These are phyloP conservation scores for Coemansia sp. DNA, from an alignment of 192 early-diverging fungal species.

Conservation along the genomic window DNA sequence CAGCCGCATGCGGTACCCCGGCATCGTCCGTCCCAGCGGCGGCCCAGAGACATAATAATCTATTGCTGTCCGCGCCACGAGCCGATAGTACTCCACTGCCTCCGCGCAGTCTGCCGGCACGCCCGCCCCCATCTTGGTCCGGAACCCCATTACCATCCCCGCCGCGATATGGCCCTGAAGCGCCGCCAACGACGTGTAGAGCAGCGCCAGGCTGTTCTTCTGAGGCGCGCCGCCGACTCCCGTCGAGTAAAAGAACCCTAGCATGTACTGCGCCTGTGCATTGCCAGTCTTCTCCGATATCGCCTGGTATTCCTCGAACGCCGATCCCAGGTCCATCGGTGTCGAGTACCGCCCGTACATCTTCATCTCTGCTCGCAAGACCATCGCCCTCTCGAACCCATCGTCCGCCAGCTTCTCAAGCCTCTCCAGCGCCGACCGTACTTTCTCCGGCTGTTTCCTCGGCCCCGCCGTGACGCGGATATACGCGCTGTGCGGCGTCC, in stretches of 20 bases:
- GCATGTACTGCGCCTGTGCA: slow-evolving; percentile 80
- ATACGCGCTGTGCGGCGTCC: neutral
- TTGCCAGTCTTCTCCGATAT: slow-evolving; percentile 69
- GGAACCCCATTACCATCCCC: slow-evolving; percentile 82
- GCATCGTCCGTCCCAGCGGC: slow-evolving; percentile 75
- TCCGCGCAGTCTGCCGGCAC: slow-evolving; percentile 73
- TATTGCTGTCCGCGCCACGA: slow-evolving; percentile 75
- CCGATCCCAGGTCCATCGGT: slow-evolving; percentile 56
- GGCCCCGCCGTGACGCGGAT: neutral
- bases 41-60: slow-evolving; percentile 68
- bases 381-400: slow-evolving; percentile 57
- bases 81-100: slow-evolving; percentile 72
- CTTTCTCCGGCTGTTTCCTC: slow-evolving; percentile 1
- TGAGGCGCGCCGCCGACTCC: slow-evolving; percentile 64
- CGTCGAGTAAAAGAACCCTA: slow-evolving; percentile 89
- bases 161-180: slow-evolving; percentile 68
- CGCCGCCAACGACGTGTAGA: slow-evolving; percentile 83
- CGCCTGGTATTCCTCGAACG: slow-evolving; percentile 62
- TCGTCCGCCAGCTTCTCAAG: slow-evolving; percentile 15
- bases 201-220: slow-evolving; percentile 53
- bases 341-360: slow-evolving; percentile 65
- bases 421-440: slow-evolving; percentile 17
- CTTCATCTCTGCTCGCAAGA: slow-evolving; percentile 68
- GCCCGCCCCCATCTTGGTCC: slow-evolving; percentile 77
- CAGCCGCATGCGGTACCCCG: slow-evolving; percentile 64